Evolutionary conservation across 2,329 filamentous ascomycete genomes (phyloP), one percentile per base, ranked within the genome.

Genomic region (Nigrospora oryzae): DNA sequence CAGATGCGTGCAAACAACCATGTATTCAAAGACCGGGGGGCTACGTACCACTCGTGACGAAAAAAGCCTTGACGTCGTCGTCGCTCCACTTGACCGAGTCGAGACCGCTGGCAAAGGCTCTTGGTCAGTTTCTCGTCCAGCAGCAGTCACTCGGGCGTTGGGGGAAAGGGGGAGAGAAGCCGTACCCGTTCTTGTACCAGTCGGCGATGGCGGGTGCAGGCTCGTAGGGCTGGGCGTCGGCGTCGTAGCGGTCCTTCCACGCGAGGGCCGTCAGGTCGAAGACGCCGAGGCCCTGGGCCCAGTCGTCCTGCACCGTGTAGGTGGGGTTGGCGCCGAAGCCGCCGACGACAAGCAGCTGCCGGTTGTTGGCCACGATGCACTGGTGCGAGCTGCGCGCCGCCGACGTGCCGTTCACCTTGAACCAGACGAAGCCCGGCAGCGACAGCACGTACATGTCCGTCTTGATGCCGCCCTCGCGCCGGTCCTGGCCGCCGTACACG

Each of bases 381-480:
- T 36, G 35, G n/a, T 47, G 41, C 11, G 31, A n/a, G 15, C 23
- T 30, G n/a, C 45, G 45, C 4, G 45, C 40, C n/a, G 40, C 23
- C 11, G 19, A 33, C 30, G 16, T 36, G 31, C 40, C 10, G 28
- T 35, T 17, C 11, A 37, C 17, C 38, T 47, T 47, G 41, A 47
- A 38, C 45, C 45, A 47, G n/a, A 47, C 45, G 42, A 47, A 47
- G 19, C 41, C 45, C 10, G 45, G 45, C n/a, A 47, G 8, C 13
- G 45, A 47, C 11, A 47, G 28, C 11, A 47, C 45, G 37, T 47
- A 47, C 28, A 47, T 32, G 17, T 44, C 45, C 5, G 31, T 28
- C 13, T 44, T 37, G 42, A 36, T 37, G 13, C 5, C 16, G 31
- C 32, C 23, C 36, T 32, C 32, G 7, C 14, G 16, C 8, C 13